These are phyloP conservation scores for Syzygium jambos DNA, from an alignment of 345 rosid genomes.

Conservation along the genomic window DNA sequence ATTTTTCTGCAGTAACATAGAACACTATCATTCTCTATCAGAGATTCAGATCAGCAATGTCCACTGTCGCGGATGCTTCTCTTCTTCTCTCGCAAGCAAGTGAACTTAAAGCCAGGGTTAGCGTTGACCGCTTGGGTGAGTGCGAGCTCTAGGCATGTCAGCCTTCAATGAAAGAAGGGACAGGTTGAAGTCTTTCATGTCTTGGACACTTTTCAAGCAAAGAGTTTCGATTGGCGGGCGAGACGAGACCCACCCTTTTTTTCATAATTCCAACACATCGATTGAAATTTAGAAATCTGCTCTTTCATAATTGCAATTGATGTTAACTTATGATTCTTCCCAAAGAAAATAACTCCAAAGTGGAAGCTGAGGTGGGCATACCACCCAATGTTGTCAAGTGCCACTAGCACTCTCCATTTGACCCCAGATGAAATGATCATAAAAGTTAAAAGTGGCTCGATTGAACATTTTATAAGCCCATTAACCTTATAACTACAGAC, in stretches of 20 bases:
- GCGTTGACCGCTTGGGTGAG: background rate
- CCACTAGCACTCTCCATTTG: background rate
- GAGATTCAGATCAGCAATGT: background rate
- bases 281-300: background rate
- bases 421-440: background rate
- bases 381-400: background rate
- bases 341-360: background rate
- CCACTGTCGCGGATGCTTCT: background rate
- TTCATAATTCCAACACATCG: background rate
- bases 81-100: background rate
- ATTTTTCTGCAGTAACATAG: background rate
- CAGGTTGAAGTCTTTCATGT: background rate
- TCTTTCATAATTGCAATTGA: background rate
- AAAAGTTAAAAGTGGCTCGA: background rate
- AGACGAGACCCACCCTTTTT: background rate
- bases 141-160: background rate
- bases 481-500: background rate
- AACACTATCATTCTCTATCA: background rate
- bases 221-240: background rate
- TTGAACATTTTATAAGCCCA: background rate
- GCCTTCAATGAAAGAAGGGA: background rate
- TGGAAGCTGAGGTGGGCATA: background rate
- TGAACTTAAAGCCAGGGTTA: background rate
- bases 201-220: background rate
- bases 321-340: background rate